Base-by-base conservation (phyloP, 768 basidiomycete genomes). In the Auriscalpium vulgare region DNA sequence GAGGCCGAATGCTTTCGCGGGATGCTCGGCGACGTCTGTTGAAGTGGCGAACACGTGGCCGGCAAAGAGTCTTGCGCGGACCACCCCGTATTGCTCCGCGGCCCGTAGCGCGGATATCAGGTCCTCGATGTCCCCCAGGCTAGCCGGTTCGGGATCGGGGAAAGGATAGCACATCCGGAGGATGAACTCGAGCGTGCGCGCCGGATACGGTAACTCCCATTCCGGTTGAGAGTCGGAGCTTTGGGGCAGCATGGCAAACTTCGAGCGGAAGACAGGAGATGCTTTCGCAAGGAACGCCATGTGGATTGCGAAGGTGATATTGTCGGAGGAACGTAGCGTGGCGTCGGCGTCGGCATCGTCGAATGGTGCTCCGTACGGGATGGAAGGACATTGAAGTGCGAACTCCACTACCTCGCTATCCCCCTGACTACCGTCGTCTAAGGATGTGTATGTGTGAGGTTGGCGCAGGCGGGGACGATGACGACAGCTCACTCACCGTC, bases 291-390 rank as follows among this genome's bases (percentile, higher is more conserved):
- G 19, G 38, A 64, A 52, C 34, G 56, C 36, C 23, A 47, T 53
- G 38, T 64, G 56, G 16, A 60, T 57, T 13, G 19, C 54, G 36
- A 60, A 64, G 21, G 56, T 47, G n/a, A 58, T 21, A 37, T 47
- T 36, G 37, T 64, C 63, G 2, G 35, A 23, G 3, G 63, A 64
- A 9, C 54, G 57, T 7, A 64, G 36, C 49, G 59, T 43, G 49
- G 56, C 38, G 50, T 64, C 61, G 29, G 54, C 58, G 40, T 59
- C 58, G 11, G 54, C 37, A 9, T 59, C 58, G 45, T 51, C 49
- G 23, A 55, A 59, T 13, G 58, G 58, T 5, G 52, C n/a, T 9
- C 34, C 38, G 11, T 43, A 53, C 48, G 17, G 17, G 45, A n/a
- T 21, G 23, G 45, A 49, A 9, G 45, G 23, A 17, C 10, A 21